Evolutionary conservation across 805 yeast species (phyloP), one percentile per base, ranked within the genome.

Genomic region (Candida nemodendra): DNA sequence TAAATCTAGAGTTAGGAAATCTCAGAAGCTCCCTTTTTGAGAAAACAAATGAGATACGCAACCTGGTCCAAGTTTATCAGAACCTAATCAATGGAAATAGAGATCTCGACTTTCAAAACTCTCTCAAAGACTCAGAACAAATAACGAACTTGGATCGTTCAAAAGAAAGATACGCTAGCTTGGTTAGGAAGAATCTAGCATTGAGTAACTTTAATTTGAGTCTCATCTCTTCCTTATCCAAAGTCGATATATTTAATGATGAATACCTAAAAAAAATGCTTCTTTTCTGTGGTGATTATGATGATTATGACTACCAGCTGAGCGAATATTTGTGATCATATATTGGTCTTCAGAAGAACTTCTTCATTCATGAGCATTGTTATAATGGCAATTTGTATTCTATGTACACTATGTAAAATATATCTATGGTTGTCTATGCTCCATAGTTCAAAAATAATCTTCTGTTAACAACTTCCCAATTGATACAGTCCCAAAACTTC

Each of bases 401-500:
- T 34, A 41, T 31, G 40, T 36, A 30, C 39, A 43, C 21, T 39
- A 37, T n/a, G 12, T 30, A 29, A 26, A 19, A 14, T 26, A 17
- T 27, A 12, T 7, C 29, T 8, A n/a, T 13, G 17, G n/a, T 9
- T 27, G 16, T 11, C 13, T 9, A 15, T 8, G 13, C 33, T 36
- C 43, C 51, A 28, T 27, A 34, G 36, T 46, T 48, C 19, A 44
- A 43, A 44, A 61, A 64, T n/a, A 62, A 41, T 51, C 69, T 58
- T 18, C 47, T 40, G 36, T 79, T 82, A 30, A 84, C 69, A 35
- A 83, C 85, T 38, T 81, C 76, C 99, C 99, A 93, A 63, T 91
- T 79, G 47, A 90, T 75, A 48, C 85, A 73, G 32, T 80, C 74
- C 81, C 95, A 82, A 59, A 84, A 77, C 40, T 79, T 81, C 47